Conservation (phyloP, 2,329 filamentous ascomycete species). For the Hysterium pulicare region DNA sequence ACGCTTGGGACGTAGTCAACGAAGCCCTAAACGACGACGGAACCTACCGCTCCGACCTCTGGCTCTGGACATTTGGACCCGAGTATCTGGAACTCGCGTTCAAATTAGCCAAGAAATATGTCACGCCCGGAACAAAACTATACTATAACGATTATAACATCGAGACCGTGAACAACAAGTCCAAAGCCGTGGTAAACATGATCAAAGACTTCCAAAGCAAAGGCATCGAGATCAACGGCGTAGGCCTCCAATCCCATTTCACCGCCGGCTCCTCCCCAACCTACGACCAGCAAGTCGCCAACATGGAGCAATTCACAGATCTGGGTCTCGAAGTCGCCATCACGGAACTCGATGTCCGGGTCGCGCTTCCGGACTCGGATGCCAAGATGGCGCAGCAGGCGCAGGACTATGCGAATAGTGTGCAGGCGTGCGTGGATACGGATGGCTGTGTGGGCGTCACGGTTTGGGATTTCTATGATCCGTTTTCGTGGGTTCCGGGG, state of each 20-base stretch:
- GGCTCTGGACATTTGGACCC: constrained; percentile 54
- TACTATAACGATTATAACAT: constrained; percentile 66
- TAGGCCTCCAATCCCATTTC: constrained; percentile 62
- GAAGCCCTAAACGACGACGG: constrained; percentile 60
- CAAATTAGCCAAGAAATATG: constrained; percentile 49
- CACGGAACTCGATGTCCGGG: constrained; percentile 61
- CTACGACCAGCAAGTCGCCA: constrained; percentile 42
- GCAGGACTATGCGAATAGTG: constrained; percentile 42
- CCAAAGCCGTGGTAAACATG: constrained; percentile 28
- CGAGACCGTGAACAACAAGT: constrained; percentile 52
- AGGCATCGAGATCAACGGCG: constrained; percentile 54
- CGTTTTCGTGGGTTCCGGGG: constrained; percentile 34
- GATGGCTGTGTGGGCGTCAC: constrained; percentile 39
- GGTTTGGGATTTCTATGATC: constrained; percentile 43
- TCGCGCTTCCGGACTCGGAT: constrained; percentile 43
- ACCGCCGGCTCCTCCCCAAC: constrained; percentile 53
- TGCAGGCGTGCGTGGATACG: constrained; percentile 35
- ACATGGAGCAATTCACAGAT: constrained; percentile 50
- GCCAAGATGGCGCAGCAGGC: constrained; percentile 47
- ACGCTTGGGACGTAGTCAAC: constrained; percentile 65
- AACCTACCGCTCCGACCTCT: constrained; percentile 52
- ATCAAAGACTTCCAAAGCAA: constrained; percentile 35
- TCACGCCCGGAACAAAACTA: constrained; percentile 56
- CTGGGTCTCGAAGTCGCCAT: constrained; percentile 57
- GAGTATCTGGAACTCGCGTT: constrained; percentile 59